A percentile compares a stretch with the other conserved stretches of the same genome.
Conservation (phyloP, 2,329 filamentous ascomycete species). For the Claviceps quebecensis region DNA sequence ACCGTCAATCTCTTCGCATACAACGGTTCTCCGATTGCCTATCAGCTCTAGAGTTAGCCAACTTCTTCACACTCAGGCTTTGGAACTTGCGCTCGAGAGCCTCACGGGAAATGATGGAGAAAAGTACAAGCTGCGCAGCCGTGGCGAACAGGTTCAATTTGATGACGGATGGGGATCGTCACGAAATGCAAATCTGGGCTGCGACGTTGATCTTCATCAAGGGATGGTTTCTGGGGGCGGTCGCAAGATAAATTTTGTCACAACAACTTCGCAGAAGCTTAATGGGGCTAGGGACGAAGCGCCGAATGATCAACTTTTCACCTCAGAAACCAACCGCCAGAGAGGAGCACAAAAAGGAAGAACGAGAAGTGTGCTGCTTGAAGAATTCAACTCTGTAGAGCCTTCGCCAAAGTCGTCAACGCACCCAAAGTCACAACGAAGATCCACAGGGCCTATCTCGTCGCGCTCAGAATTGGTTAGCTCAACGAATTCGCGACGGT, state of each 20-base stretch:
- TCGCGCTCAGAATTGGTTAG: slow-evolving; percentile 25
- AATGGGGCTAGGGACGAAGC: slow-evolving; percentile 15
- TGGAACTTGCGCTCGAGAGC: slow-evolving; percentile 28
- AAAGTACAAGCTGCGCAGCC: slow-evolving; percentile 27
- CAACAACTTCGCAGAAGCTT: neutral
- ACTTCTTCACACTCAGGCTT: slow-evolving; percentile 17
- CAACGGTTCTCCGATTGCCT: slow-evolving; percentile 26
- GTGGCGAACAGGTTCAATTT: slow-evolving; percentile 37
- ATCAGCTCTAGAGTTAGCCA: slow-evolving; percentile 9
- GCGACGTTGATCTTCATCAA: slow-evolving; percentile 35
- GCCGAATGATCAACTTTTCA: slow-evolving; percentile 32
- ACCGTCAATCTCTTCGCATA: slow-evolving; percentile 30
- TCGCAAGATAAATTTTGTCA: slow-evolving; percentile 15
- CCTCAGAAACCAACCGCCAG: slow-evolving; percentile 35
- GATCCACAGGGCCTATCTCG: slow-evolving; percentile 14
- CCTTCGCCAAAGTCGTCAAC: slow-evolving; percentile 25
- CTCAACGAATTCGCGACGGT: slow-evolving; percentile 31
- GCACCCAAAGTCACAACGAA: slow-evolving; percentile 10
- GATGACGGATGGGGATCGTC: slow-evolving; percentile 43
- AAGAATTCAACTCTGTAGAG: slow-evolving; percentile 23
- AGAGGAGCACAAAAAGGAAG: no score
- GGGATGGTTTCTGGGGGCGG: slow-evolving; percentile 41
- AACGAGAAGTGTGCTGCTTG: slow-evolving; percentile 32
- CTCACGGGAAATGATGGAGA: slow-evolving; percentile 27
- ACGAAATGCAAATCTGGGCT: slow-evolving; percentile 37